Base-by-base conservation (phyloP, 768 basidiomycete species). In the Termitomyces sp. region DNA sequence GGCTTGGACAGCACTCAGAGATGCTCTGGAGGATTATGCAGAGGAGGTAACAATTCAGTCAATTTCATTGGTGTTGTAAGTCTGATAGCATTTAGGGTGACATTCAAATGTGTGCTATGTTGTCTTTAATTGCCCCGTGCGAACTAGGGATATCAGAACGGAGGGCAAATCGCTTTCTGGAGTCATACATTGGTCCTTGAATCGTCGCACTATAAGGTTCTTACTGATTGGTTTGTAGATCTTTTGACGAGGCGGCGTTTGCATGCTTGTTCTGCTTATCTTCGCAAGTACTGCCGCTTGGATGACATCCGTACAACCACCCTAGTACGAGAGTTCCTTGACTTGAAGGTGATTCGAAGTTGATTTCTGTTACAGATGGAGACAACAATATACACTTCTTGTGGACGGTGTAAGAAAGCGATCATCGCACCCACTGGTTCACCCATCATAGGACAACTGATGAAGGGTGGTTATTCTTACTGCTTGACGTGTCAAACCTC, bases 51-150 rank as follows among this genome's bases (percentile, higher is more conserved):
- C 69, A 59, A 10, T 34, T 18, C 42, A 18, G 55, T 46, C 29
- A 2, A 2, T 44, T 45, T 34, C 33, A 33, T 26, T 42, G 20
- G 5, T 36, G 48, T 10, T 13, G 50, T 4, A 8, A 20, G 37
- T 26, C 59, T 52, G n/a, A 18, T 58, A 22, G 44, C 57, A 56
- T 28, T 60, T 15, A 92, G 87, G 91, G 91, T 15, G 86, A 93
- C 64, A 74, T 91, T 1, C 91, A 92, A 65, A 88, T 85, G 77
- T 92, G 90, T 69, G 83, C 88, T 1, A 82, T 89, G 77, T 66
- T 93, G 16, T 76, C 82, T 3, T 65, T 89, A 1, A 72, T 92
- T 20, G 88, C 85, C 7, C 74, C 79, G 0, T 64, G 75, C 45
- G 87, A 91, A 65, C 72, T 94, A 44, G 62, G 65, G 37, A 67